A percentile compares a stretch with the other conserved stretches of the same genome.
These are phyloP conservation scores for Sphaerosporella brunnea DNA, from an alignment of 495 filamentous ascomycete species.

Conservation along the genomic window DNA sequence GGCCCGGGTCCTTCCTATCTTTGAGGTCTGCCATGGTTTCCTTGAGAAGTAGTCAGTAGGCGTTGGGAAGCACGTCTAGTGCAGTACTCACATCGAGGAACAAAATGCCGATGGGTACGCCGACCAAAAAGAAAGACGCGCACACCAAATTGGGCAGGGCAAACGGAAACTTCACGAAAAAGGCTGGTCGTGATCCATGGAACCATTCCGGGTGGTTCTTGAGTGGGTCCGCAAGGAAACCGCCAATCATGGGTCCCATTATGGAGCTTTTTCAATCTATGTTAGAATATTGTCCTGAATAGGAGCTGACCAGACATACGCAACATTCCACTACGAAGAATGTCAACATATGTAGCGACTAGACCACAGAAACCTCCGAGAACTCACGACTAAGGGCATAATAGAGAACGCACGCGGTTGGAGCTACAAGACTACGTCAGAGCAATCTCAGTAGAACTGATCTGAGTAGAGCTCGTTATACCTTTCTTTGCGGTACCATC, in stretches of 20 bases:
- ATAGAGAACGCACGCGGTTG: constrained; percentile 66
- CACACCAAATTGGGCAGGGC: constrained; percentile 64
- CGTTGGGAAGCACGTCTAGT: neutral
- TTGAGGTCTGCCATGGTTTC: constrained; percentile 39
- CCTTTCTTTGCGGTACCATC: constrained; percentile 29
- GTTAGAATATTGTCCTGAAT: constrained; percentile 32
- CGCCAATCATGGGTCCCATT: constrained; percentile 79
- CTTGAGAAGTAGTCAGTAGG: constrained; percentile 5
- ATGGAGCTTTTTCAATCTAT: constrained; percentile 47
- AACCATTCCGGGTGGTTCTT: constrained; percentile 51
- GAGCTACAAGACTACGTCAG: constrained; percentile 50
- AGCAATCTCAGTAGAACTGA: neutral
- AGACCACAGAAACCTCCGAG: neutral
- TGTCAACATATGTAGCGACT: neutral
- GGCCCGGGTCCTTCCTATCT: constrained; percentile 35
- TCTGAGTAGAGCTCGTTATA: neutral
- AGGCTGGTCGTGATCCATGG: constrained; percentile 35
- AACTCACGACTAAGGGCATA: constrained; percentile 51
- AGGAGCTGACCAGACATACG: constrained; percentile 54
- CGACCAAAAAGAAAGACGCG: constrained; percentile 51
- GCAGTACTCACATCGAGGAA: constrained; percentile 34
- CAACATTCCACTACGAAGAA: constrained; percentile 36
- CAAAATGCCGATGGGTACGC: constrained; percentile 47
- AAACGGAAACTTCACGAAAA: constrained; percentile 62
- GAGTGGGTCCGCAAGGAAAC: constrained; percentile 62